A percentile compares a stretch with the other conserved stretches of the same genome.
phyloP scores from a whole-genome alignment of 148 eudicot species.

The Nepenthes mirabilis region DNA sequence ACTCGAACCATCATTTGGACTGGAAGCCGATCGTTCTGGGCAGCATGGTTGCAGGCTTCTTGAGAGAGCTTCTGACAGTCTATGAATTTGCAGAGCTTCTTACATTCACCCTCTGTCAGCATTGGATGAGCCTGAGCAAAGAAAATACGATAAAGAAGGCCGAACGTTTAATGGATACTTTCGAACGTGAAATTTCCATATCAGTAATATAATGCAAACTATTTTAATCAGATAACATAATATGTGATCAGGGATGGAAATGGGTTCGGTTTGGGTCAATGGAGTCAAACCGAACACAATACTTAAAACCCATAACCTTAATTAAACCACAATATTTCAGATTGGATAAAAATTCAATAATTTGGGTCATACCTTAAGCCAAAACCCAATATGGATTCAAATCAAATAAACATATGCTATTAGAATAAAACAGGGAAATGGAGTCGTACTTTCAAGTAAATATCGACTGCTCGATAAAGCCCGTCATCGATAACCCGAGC shows the following conservation, averaged over 20 bases:
- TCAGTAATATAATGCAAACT: no score
- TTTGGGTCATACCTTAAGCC: neutral
- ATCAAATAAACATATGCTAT: neutral
- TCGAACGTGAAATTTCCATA: no score
- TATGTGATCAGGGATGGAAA: no score
- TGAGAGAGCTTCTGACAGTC: constrained; percentile 72
- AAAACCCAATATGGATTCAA: neutral
- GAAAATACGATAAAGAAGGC: constrained; percentile 3
- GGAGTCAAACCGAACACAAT: no score
- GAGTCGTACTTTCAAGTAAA: constrained; percentile 46
- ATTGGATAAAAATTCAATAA: neutral
- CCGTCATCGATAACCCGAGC: constrained; percentile 77
- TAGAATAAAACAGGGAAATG: neutral
- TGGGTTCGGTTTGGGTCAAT: no score
- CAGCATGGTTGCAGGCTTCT: constrained; percentile 76
- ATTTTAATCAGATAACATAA: no score
- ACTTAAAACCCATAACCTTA: no score
- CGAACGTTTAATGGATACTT: neutral
- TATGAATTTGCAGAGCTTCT: constrained; percentile 43
- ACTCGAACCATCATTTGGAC: constrained; percentile 55
- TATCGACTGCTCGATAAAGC: constrained; percentile 59
- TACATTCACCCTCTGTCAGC: constrained; percentile 33
- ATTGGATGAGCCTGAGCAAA: constrained; percentile 43
- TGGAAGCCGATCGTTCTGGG: constrained; percentile 65
- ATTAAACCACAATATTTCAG: no score